A percentile compares a stretch with the other conserved stretches of the same genome.
phyloP scores from a whole-genome alignment of 345 rosid genomes.

The Eucalyptus curtisii region DNA sequence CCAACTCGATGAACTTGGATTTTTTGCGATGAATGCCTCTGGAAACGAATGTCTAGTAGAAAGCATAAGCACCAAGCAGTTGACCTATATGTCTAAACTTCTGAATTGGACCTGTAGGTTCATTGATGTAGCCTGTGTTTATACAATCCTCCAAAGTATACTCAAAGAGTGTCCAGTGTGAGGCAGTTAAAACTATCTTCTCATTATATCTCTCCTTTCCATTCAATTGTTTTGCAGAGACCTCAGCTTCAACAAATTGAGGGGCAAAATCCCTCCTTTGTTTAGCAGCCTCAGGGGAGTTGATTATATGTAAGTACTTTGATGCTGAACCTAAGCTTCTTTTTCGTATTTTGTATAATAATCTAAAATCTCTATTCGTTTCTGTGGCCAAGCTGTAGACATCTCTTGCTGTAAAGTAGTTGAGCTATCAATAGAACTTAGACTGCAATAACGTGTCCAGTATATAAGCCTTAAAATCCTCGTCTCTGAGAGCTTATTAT shows the following conservation, averaged over 20 bases:
- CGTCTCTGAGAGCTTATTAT: background rate
- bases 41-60: background rate
- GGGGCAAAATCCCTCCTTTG: conserved; percentile 10
- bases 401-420: background rate
- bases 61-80: background rate
- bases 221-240: conserved; percentile 10
- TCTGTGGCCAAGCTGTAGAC: background rate
- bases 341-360: background rate
- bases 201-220: background rate
- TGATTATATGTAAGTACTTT: background rate
- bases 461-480: background rate
- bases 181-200: background rate
- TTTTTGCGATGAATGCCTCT: background rate
- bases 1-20: background rate
- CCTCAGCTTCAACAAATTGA: conserved; percentile 31
- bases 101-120: background rate
- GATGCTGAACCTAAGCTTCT: background rate
- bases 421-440: background rate
- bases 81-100: background rate
- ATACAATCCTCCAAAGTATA: background rate
- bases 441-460: background rate
- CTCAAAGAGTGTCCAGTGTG: background rate
- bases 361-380: background rate
- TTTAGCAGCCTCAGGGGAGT: background rate
- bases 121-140: background rate